phyloP scores from a whole-genome alignment of 192 early-diverging fungal species.

The Rhizoclosmatium globosum region DNA sequence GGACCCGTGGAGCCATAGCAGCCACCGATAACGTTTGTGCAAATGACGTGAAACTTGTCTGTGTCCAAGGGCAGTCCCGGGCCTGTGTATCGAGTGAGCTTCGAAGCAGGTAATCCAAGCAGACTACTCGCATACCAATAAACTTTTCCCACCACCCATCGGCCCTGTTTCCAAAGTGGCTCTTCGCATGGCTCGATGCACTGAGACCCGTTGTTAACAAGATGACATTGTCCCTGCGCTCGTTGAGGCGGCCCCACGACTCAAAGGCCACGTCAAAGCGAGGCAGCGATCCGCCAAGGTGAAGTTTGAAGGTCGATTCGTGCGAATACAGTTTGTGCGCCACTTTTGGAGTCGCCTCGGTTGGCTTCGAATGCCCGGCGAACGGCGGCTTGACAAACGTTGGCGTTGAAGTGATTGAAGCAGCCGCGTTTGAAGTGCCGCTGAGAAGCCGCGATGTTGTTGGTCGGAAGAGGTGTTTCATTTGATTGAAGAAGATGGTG shows the following conservation, averaged over 20 bases:
- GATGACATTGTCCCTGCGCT: conserved; percentile 81
- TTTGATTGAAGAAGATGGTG: no score
- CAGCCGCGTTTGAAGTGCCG: no score
- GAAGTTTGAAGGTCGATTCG: conserved; percentile 69
- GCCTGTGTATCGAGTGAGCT: conserved; percentile 40
- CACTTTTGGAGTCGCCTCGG: neutral
- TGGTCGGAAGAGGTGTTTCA: no score
- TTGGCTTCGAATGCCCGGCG: no score
- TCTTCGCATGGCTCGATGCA: conserved; percentile 90
- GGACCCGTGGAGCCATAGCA: conserved; percentile 98
- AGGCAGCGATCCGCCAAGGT: conserved; percentile 84
- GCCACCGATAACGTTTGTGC: conserved; percentile 95
- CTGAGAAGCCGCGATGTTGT: no score
- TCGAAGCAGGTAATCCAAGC: neutral
- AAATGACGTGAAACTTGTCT: conserved; percentile 93
- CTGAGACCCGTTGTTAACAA: conserved; percentile 94
- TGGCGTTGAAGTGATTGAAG: no score
- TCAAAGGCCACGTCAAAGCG: conserved; percentile 90
- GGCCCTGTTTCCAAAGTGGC: conserved; percentile 76
- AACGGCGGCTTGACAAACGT: no score
- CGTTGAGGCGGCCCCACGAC: conserved; percentile 92
- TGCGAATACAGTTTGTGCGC: conserved; percentile 2
- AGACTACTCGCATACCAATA: conserved; percentile 59
- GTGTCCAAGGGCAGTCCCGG: conserved; percentile 93
- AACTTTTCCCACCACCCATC: conserved; percentile 99